phyloP scores from a whole-genome alignment of 2,329 filamentous ascomycete genomes.

The Xylariaceae sp. region DNA sequence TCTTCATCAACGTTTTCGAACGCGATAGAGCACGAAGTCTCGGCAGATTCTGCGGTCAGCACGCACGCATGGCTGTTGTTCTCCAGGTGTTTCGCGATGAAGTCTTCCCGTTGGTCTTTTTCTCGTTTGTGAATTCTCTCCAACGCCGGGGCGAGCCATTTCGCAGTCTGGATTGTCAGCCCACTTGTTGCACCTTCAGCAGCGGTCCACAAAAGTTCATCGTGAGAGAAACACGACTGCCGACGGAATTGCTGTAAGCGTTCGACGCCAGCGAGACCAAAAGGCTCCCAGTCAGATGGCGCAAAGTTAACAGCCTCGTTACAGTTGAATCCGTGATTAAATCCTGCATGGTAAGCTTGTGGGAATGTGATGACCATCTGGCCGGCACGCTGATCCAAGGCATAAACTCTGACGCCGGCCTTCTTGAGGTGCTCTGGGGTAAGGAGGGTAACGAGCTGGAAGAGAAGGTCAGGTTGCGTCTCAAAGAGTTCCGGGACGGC shows the following conservation, averaged over 20 bases:
- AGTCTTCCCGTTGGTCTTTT: constrained; percentile 60
- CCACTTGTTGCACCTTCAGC: constrained; percentile 69
- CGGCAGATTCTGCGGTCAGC: constrained; percentile 42
- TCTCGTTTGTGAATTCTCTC: constrained; percentile 75
- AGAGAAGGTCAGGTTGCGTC: constrained; percentile 91
- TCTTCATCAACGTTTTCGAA: constrained; percentile 68
- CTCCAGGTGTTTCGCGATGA: constrained; percentile 62
- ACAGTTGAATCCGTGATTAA: constrained; percentile 98
- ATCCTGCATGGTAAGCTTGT: constrained; percentile 94
- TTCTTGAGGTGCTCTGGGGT: constrained; percentile 91
- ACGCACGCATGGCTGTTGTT: constrained; percentile 50
- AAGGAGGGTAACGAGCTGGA: constrained; percentile 93
- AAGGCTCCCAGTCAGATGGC: constrained; percentile 91
- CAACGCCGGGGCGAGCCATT: constrained; percentile 88
- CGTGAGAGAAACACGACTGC: constrained; percentile 95
- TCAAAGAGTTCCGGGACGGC: constrained; percentile 96
- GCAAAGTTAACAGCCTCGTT: constrained; percentile 99
- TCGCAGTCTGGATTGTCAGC: constrained; percentile 79
- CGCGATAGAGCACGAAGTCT: constrained; percentile 50
- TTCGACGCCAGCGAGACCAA: constrained; percentile 79
- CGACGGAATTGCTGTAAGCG: constrained; percentile 81
- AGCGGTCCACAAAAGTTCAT: constrained; percentile 88
- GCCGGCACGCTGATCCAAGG: constrained; percentile 90
- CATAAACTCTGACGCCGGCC: constrained; percentile 88
- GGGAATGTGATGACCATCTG: constrained; percentile 97